Conservation (phyloP, 306 rosid genomes). For the Castanospermum australe region DNA sequence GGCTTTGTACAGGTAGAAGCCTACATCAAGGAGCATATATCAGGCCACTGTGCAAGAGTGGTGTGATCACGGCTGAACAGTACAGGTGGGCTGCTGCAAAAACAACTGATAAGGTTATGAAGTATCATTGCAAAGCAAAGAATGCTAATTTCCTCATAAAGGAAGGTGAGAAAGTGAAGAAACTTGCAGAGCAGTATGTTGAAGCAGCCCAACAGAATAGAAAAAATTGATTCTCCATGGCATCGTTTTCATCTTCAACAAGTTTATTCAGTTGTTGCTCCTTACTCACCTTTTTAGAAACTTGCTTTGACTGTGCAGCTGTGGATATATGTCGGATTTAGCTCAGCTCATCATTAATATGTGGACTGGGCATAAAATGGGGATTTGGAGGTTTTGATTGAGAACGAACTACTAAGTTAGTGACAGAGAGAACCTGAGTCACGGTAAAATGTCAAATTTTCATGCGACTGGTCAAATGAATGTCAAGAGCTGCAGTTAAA, state of each 20-base stretch:
- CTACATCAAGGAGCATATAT: constrained; percentile 90
- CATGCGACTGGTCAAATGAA: constrained; percentile 8
- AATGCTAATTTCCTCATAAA: constrained; percentile 89
- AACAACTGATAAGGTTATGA: constrained; percentile 92
- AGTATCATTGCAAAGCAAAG: constrained; percentile 80
- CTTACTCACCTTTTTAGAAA: not conserved
- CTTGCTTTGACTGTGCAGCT: constrained; percentile 10
- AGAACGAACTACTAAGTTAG: not conserved
- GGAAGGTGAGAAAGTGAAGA: constrained; percentile 99
- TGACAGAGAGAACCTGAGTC: not conserved
- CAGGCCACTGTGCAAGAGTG: constrained; percentile 94
- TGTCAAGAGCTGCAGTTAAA: not conserved
- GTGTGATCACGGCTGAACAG: constrained; percentile 84
- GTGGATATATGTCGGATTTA: constrained; percentile 25
- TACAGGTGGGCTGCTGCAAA: constrained; percentile 89
- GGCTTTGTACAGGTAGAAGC: constrained; percentile 73
- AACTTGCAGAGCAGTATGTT: constrained; percentile 88
- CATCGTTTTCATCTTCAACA: constrained; percentile 4
- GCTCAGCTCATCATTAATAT: constrained; percentile 2
- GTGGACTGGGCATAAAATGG: constrained; percentile 23
- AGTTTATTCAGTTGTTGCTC: constrained; percentile 7
- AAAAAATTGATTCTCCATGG: constrained; percentile 36
- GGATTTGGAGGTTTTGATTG: not conserved
- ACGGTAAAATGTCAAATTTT: not conserved
- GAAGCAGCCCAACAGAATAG: constrained; percentile 77